phyloP scores from a whole-genome alignment of 176 grass and related monocot species.

The Chrysopogon serrulatus region DNA sequence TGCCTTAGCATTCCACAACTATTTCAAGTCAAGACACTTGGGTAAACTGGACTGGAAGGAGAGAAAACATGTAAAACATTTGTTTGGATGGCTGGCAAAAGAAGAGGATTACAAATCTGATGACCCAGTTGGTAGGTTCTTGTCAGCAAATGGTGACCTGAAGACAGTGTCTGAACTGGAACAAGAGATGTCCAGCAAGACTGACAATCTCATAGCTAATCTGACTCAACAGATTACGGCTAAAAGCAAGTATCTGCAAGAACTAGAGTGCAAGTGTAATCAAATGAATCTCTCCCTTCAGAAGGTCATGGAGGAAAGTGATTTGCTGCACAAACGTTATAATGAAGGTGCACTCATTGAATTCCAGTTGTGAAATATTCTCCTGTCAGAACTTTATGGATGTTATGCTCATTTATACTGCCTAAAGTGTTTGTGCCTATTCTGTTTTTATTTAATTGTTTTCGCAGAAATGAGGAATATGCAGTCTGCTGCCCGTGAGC shows the following conservation, averaged over 20 bases:
- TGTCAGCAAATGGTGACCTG: constrained; percentile 37
- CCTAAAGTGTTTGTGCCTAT: neutral
- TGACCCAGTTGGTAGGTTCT: constrained; percentile 32
- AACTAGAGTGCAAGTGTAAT: no score
- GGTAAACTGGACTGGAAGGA: constrained; percentile 48
- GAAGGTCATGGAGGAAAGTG: constrained; percentile 33
- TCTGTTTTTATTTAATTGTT: neutral
- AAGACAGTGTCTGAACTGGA: constrained; percentile 41
- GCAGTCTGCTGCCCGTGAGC: constrained; percentile 35
- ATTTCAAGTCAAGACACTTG: constrained; percentile 15
- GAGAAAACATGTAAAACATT: neutral
- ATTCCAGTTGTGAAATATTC: neutral
- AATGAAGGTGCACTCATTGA: constrained; percentile 30
- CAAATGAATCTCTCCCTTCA: constrained; percentile 34
- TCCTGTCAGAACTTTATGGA: neutral
- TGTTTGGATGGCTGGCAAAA: constrained; percentile 46
- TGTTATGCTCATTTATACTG: neutral
- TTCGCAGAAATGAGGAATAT: constrained; percentile 47
- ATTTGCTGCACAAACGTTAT: constrained; percentile 20
- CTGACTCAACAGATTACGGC: constrained; percentile 36
- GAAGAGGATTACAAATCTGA: constrained; percentile 38
- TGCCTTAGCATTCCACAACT: constrained; percentile 47
- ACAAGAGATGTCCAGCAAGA: constrained; percentile 27
- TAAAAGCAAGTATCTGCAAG: constrained; percentile 34
- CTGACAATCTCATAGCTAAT: constrained; percentile 36